Evolutionary conservation across 1,284 basidiomycete genomes (phyloP).

Genomic region (Cutaneotrichosporon sp.): DNA sequence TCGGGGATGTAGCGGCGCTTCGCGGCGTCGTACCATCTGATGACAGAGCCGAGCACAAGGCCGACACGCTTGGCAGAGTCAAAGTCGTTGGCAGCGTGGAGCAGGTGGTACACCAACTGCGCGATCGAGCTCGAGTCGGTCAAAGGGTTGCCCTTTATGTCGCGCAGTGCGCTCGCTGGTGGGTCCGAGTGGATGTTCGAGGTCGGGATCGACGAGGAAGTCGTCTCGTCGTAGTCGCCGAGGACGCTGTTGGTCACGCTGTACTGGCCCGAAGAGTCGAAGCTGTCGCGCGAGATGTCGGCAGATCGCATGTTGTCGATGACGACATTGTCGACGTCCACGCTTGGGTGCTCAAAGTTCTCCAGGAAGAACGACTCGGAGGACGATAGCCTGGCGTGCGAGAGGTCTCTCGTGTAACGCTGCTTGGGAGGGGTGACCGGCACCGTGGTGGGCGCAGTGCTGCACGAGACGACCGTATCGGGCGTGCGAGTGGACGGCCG

Average conservation of each 20-base stretch:
- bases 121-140: constrained; percentile 13
- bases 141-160: constrained; percentile 14
- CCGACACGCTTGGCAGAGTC: constrained; percentile 11
- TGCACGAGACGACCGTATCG: not conserved
- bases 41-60: constrained; percentile 15
- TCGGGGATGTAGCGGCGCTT: constrained; percentile 18
- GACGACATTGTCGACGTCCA: constrained; percentile 3
- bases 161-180: constrained; percentile 2
- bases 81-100: constrained; percentile 6
- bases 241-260: constrained; percentile 2
- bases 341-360: constrained; percentile 10
- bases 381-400: not conserved
- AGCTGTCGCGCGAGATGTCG: constrained; percentile 3
- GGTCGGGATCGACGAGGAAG: constrained; percentile 11
- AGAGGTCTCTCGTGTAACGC: not conserved
- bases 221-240: constrained; percentile 8
- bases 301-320: not conserved
- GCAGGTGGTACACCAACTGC: constrained; percentile 8
- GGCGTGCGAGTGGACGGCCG: not conserved
- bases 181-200: constrained; percentile 5
- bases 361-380: constrained; percentile 14
- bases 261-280: not conserved
- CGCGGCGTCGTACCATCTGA: constrained; percentile 17
- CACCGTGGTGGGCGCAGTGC: not conserved
- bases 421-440: constrained; percentile 6